These are phyloP conservation scores for Chytridiales sp. DNA, from an alignment of 371 early-diverging fungal genomes.

Conservation along the genomic window DNA sequence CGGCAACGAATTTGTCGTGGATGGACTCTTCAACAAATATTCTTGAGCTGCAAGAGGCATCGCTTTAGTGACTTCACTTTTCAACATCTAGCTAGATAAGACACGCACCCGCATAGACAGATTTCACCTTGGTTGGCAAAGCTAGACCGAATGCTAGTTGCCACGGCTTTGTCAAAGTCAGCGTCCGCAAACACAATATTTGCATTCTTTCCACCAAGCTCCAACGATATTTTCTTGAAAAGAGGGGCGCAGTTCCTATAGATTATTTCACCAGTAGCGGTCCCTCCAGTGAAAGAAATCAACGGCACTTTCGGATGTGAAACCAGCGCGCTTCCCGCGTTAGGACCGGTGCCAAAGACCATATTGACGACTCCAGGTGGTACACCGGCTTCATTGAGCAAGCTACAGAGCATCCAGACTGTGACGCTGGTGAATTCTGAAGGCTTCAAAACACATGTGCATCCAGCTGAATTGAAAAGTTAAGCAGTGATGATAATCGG, in stretches of 20 bases:
- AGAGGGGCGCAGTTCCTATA: conserved; percentile 47
- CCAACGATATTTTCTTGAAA: conserved; percentile 71
- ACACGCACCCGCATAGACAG: conserved; percentile 38
- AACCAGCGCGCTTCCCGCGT: conserved; percentile 65
- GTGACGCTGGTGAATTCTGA: conserved; percentile 73
- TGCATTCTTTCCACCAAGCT: conserved; percentile 80
- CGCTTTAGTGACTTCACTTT: conserved; percentile 29
- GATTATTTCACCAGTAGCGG: conserved; percentile 66
- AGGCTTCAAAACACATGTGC: conserved; percentile 73
- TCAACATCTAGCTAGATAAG: background rate
- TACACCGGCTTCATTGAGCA: conserved; percentile 64
- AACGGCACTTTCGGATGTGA: conserved; percentile 63
- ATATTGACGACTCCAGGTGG: conserved; percentile 78
- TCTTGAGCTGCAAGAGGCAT: conserved; percentile 66
- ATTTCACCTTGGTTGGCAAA: conserved; percentile 77
- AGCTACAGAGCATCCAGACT: conserved; percentile 58
- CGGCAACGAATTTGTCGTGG: conserved; percentile 58
- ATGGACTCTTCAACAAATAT: conserved; percentile 67
- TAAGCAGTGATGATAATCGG: background rate
- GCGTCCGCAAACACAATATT: conserved; percentile 72
- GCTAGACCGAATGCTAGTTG: conserved; percentile 53
- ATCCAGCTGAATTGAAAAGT: conserved; percentile 44
- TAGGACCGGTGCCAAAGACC: conserved; percentile 65
- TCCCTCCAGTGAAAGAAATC: conserved; percentile 77
- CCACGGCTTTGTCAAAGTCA: conserved; percentile 61